Conservation (phyloP, 305 asterid species). For the Fraxinus albicans region DNA sequence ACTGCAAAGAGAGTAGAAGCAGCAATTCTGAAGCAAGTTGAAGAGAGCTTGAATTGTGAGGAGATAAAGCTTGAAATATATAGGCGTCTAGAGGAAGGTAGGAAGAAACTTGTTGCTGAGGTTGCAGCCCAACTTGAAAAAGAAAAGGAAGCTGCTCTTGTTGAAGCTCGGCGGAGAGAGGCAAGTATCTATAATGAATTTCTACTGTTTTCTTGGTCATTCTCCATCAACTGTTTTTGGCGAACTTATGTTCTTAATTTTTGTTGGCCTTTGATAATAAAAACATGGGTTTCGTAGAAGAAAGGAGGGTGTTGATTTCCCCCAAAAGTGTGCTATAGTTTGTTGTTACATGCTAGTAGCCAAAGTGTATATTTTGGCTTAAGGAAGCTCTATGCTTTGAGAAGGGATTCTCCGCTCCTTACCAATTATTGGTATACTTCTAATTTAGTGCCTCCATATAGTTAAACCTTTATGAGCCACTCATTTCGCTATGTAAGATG, state of each 20-base stretch:
- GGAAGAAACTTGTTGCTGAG: slow-evolving; percentile 72
- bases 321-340: neutral
- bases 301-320: neutral
- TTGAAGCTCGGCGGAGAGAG: slow-evolving; percentile 69
- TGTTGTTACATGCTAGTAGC: neutral
- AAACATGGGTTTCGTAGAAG: neutral
- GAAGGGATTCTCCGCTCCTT: neutral
- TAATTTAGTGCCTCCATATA: neutral
- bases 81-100: slow-evolving; percentile 72
- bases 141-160: slow-evolving; percentile 70
- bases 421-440: neutral
- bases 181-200: slow-evolving; percentile 38
- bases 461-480: neutral
- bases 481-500: neutral
- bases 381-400: neutral
- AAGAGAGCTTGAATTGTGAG: slow-evolving; percentile 68
- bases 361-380: neutral
- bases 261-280: neutral
- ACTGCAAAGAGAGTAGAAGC: slow-evolving; percentile 80
- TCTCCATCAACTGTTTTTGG: neutral
- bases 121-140: slow-evolving; percentile 84
- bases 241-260: neutral
- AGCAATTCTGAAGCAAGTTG: slow-evolving; percentile 74
- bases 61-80: slow-evolving; percentile 65
- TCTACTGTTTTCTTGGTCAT: slow-evolving; percentile 1